These are phyloP conservation scores for Microcera coccophila DNA, from an alignment of 2,329 filamentous ascomycete species.

Conservation along the genomic window DNA sequence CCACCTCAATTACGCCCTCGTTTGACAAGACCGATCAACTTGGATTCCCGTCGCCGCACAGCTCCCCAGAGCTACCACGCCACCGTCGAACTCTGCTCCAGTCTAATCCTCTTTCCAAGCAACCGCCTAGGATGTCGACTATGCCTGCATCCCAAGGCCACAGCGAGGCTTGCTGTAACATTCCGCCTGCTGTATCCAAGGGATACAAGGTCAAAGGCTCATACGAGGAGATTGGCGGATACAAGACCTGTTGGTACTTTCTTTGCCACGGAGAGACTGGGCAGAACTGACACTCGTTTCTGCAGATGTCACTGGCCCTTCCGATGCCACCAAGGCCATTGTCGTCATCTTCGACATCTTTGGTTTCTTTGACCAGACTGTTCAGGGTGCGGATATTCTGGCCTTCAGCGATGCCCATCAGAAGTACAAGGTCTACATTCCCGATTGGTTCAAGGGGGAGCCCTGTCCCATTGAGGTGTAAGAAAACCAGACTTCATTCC, in stretches of 20 bases:
- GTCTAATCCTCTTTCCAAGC: neutral
- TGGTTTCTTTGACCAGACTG: constrained; percentile 65
- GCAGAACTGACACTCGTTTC: neutral
- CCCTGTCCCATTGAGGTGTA: constrained; percentile 55
- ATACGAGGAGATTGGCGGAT: constrained; percentile 53
- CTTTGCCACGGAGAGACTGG: neutral
- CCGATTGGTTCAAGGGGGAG: constrained; percentile 82
- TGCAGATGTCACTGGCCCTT: constrained; percentile 46
- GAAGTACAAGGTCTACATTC: constrained; percentile 83
- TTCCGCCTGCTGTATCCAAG: constrained; percentile 54
- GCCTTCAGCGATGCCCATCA: constrained; percentile 51
- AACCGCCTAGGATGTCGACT: constrained; percentile 40
- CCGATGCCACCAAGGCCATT: constrained; percentile 53
- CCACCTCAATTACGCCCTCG: too few relatives aligned
- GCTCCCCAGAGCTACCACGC: constrained; percentile 8
- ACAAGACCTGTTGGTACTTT: constrained; percentile 46
- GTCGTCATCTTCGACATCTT: constrained; percentile 65
- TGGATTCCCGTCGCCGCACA: neutral
- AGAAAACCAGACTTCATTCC: constrained; percentile 3
- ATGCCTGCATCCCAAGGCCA: constrained; percentile 52
- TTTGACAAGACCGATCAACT: neutral
- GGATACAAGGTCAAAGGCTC: constrained; percentile 53
- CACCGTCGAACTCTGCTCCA: constrained; percentile 2
- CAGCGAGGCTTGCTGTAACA: constrained; percentile 55
- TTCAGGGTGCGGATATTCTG: constrained; percentile 67